Conservation (phyloP, 2,329 filamentous ascomycete genomes). For the Neopestalotiopsis sp. region DNA sequence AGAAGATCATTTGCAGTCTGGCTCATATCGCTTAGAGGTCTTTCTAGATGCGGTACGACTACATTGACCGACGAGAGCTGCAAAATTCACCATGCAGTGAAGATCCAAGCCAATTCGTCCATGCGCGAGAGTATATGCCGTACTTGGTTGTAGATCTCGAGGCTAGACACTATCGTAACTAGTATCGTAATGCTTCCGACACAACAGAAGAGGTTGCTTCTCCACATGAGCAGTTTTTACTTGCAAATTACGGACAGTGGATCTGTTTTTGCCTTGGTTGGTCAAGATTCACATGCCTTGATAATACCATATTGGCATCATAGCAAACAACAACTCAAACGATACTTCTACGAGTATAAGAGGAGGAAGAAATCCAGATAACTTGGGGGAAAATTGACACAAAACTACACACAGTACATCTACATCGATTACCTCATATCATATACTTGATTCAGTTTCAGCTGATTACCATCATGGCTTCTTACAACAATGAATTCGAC, state of each 20-base stretch:
- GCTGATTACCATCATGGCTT: neutral
- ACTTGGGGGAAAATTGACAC: neutral
- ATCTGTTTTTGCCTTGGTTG: neutral
- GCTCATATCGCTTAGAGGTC: too few species aligned
- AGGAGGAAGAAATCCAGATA: neutral
- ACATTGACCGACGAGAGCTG: too few species aligned
- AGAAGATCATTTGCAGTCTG: too few species aligned
- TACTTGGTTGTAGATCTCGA: too few species aligned
- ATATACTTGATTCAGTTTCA: neutral
- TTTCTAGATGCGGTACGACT: too few species aligned
- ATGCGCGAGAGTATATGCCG: too few species aligned
- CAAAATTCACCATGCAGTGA: too few species aligned
- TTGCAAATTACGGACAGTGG: neutral
- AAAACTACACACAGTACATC: neutral
- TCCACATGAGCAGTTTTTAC: neutral
- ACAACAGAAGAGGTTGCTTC: too few species aligned
- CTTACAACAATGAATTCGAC: conserved; percentile 34
- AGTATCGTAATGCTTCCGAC: too few species aligned
- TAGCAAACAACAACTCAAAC: neutral
- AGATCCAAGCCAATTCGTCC: too few species aligned
- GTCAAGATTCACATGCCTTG: neutral
- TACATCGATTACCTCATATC: neutral
- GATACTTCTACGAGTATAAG: neutral
- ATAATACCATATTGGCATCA: neutral
- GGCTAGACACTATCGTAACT: too few species aligned